These are phyloP conservation scores for Nephelium lappaceum DNA, from an alignment of 345 rosid species.

Conservation along the genomic window DNA sequence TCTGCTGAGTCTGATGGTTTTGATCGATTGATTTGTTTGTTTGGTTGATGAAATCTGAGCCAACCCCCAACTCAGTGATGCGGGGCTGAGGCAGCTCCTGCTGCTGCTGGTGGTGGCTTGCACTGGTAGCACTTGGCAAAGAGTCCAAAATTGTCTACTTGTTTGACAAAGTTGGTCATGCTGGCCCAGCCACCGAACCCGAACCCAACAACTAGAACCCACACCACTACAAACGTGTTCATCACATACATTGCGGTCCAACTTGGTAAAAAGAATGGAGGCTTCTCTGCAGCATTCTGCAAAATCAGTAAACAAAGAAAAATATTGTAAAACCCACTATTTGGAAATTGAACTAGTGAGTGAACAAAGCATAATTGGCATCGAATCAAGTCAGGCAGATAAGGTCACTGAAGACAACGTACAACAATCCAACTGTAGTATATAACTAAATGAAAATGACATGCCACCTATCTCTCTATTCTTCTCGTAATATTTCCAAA, in stretches of 20 bases:
- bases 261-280: slow-evolving; percentile 80
- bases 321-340: neutral
- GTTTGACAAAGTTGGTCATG: slow-evolving; percentile 81
- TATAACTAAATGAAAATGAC: slow-evolving; percentile 60
- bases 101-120: slow-evolving; percentile 60
- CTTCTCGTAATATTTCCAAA: slow-evolving; percentile 37
- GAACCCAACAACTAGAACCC: slow-evolving; percentile 88
- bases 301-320: neutral
- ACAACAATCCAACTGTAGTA: slow-evolving; percentile 34
- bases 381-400: slow-evolving; percentile 41
- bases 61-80: slow-evolving; percentile 36
- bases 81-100: slow-evolving; percentile 36
- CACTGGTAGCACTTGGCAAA: slow-evolving; percentile 99
- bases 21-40: neutral
- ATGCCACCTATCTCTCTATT: slow-evolving; percentile 38
- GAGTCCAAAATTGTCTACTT: slow-evolving; percentile 88
- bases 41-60: neutral
- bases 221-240: slow-evolving; percentile 72
- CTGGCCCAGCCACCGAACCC: slow-evolving; percentile 99
- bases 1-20: neutral
- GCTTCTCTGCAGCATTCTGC: slow-evolving; percentile 98
- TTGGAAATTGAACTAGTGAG: neutral
- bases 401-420: slow-evolving; percentile 26
- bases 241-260: slow-evolving; percentile 88
- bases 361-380: neutral